A percentile compares a stretch with the other conserved stretches of the same genome.
Conservation (phyloP, 805 yeast genomes). For the Candida pseudoglaebosa region DNA sequence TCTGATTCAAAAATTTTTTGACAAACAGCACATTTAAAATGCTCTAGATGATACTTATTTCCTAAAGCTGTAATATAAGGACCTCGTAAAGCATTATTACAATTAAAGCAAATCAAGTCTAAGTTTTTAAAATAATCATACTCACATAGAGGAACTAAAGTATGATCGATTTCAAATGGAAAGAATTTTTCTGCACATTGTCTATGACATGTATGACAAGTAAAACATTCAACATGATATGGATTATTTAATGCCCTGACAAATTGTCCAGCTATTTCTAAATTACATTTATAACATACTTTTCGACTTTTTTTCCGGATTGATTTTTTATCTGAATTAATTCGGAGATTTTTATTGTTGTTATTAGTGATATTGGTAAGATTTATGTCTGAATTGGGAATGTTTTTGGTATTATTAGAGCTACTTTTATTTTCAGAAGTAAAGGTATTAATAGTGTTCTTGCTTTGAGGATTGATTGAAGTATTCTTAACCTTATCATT, state of each 20-base stretch:
- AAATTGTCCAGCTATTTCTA: constrained; percentile 56
- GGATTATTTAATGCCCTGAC: constrained; percentile 79
- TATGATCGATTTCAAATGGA: constrained; percentile 63
- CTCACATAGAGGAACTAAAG: constrained; percentile 69
- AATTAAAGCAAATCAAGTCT: constrained; percentile 79
- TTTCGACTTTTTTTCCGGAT: constrained; percentile 16
- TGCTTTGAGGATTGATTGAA: no score
- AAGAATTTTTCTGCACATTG: constrained; percentile 86
- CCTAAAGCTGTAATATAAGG: constrained; percentile 93
- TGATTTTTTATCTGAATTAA: background rate
- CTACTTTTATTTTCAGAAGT: no score
- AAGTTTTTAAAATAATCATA: constrained; percentile 85
- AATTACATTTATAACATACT: constrained; percentile 33
- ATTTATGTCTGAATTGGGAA: no score
- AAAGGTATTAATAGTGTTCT: no score
- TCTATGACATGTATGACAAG: constrained; percentile 78
- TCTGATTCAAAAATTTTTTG: constrained; percentile 82
- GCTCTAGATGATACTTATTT: constrained; percentile 88
- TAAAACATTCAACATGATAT: constrained; percentile 84
- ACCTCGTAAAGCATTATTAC: constrained; percentile 83
- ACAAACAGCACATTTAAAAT: constrained; percentile 88
- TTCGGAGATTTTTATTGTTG: background rate
- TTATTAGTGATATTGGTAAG: background rate
- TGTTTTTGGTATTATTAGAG: no score
- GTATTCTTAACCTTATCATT: no score